Base-by-base conservation (phyloP, 192 early-diverging fungal species). In the Backusella luteola region DNA sequence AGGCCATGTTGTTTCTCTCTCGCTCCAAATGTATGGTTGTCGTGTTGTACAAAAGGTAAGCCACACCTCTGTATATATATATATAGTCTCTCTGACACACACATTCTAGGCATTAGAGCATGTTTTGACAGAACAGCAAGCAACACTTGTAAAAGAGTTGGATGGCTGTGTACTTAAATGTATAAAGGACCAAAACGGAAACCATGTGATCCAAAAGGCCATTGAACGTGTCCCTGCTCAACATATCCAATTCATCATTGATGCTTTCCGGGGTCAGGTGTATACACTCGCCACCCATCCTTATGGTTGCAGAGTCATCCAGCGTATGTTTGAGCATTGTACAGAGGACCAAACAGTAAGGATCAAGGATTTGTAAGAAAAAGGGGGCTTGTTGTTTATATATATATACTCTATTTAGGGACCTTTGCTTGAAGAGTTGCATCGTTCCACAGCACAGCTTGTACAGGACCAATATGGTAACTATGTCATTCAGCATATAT, bases 391-490 rank as follows among this genome's bases (percentile, higher is more conserved):
- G n/a, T 69, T 11, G 34, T n/a, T 29, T 21, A n/a, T 17, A 32
- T 34, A 32, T 6, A 36, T 6, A 14, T 46, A 38, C 1, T 38
- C 9, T 34, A 21, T 34, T 34, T 82, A 91, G 86, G 84, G 87
- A 59, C 93, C 96, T 34, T 84, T 99, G 29, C 88, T 99, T 56
- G 96, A 98, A 5, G 98, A 99, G 84, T 86, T 99, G 63, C 97
- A 98, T 86, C 89, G 92, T 59, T 97, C 93, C 81, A 97, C 95
- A 34, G 86, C 93, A 14, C 93, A 91, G 77, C 86, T 99, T 49
- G 96, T 99, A 14, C 96, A 97, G 84, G 97, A 99, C 77, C 97
- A 98, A 86, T 99, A 99, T 77, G 98, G 98, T 71, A 99, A 99
- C 87, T 99, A 99, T 84, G 97, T 99, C 17, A 98, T 99, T 71